Percentiles rank a stretch among this genome's conserved stretches.
These are phyloP conservation scores for Boletellus sp. DNA, from an alignment of 768 basidiomycete species.

Conservation along the genomic window DNA sequence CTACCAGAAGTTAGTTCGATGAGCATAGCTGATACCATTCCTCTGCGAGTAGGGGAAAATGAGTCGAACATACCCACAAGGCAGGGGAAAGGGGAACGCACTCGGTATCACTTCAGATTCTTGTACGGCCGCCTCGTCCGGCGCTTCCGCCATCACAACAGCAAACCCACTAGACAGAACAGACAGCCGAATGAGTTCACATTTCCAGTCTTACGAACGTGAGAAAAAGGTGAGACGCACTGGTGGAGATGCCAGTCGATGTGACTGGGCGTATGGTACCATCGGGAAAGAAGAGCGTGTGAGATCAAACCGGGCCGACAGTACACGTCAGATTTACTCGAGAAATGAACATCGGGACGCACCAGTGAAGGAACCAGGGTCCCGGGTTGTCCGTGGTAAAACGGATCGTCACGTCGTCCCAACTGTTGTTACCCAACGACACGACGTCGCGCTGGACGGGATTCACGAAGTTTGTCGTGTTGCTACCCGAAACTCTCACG, in stretches of 20 bases:
- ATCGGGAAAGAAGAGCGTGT: background rate
- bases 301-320: background rate
- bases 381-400: constrained; percentile 64
- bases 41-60: background rate
- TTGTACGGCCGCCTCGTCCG: background rate
- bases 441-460: constrained; percentile 32
- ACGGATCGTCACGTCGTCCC: constrained; percentile 47
- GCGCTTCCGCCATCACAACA: constrained; percentile 17
- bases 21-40: background rate
- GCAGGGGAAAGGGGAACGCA: background rate
- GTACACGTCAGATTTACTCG: no score
- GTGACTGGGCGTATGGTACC: constrained; percentile 4
- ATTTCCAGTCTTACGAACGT: no score
- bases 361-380: constrained; percentile 47
- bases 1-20: background rate
- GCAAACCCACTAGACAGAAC: constrained; percentile 13
- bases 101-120: background rate
- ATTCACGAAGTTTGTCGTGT: constrained; percentile 30
- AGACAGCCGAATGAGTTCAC: no score
- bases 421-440: constrained; percentile 19
- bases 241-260: constrained; percentile 18
- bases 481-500: constrained; percentile 26
- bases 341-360: no score
- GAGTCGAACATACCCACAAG: background rate
- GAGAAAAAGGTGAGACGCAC: constrained; percentile 2